These are phyloP conservation scores for Pseudogymnoascus sp. DNA, from an alignment of 2,329 filamentous ascomycete genomes.

Conservation along the genomic window DNA sequence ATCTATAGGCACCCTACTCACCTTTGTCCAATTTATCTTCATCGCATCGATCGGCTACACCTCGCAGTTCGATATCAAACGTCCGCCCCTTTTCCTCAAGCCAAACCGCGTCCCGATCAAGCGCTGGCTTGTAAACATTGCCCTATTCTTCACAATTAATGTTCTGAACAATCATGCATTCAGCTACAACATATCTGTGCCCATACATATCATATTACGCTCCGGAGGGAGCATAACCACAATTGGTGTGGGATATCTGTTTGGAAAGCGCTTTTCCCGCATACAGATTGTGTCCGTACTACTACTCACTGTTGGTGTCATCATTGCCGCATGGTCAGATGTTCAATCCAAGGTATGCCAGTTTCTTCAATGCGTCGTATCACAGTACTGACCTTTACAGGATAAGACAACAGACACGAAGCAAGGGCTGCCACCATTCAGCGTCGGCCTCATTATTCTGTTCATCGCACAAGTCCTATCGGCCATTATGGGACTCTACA, in stretches of 20 bases:
- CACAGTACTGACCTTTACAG: slow-evolving; percentile 2
- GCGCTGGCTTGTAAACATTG: slow-evolving; percentile 83
- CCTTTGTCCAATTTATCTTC: slow-evolving; percentile 82
- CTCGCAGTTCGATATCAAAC: slow-evolving; percentile 63
- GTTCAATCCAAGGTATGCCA: slow-evolving; percentile 67
- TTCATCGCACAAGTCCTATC: slow-evolving; percentile 85
- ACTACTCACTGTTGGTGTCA: slow-evolving; percentile 78
- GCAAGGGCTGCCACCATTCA: slow-evolving; percentile 43
- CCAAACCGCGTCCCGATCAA: slow-evolving; percentile 74
- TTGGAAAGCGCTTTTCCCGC: slow-evolving; percentile 75
- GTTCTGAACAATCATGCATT: slow-evolving; percentile 97
- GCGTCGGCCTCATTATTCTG: slow-evolving; percentile 71
- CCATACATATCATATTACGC: slow-evolving; percentile 91
- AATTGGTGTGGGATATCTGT: slow-evolving; percentile 81
- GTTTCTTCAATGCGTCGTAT: slow-evolving; percentile 9
- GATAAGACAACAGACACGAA: slow-evolving; percentile 18
- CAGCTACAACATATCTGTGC: slow-evolving; percentile 92
- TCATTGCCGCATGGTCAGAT: slow-evolving; percentile 85
- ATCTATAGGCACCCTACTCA: slow-evolving; percentile 67
- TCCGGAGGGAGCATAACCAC: slow-evolving; percentile 95
- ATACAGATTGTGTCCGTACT: slow-evolving; percentile 77
- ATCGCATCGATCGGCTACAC: slow-evolving; percentile 73
- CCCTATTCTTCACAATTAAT: slow-evolving; percentile 89
- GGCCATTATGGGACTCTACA: slow-evolving; percentile 91
- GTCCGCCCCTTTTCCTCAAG: slow-evolving; percentile 65